phyloP scores from a whole-genome alignment of 1,139 yeast genomes.

The Schizosaccharomyces versatilis region DNA sequence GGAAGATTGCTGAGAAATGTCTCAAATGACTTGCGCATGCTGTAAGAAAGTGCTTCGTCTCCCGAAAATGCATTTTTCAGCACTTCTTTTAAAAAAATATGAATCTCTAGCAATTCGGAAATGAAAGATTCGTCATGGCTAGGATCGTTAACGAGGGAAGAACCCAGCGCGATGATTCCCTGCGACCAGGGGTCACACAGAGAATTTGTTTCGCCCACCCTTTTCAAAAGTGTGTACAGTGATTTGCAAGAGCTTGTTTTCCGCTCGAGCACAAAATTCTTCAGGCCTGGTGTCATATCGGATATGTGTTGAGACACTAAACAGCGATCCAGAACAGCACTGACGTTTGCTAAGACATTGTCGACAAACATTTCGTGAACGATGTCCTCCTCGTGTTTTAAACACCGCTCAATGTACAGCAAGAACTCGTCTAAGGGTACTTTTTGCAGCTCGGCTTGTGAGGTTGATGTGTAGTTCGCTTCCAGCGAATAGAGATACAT shows the following conservation, averaged over 20 bases:
- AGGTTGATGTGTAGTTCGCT: background rate
- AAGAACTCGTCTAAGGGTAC: background rate
- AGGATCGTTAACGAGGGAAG: background rate
- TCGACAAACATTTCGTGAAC: background rate
- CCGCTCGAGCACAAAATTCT: background rate
- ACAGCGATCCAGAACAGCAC: background rate
- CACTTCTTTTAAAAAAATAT: background rate
- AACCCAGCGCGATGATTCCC: background rate
- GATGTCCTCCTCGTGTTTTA: background rate
- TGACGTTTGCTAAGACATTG: background rate
- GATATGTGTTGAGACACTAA: background rate
- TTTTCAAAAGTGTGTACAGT: background rate
- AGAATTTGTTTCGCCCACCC: background rate
- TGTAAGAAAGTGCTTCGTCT: background rate
- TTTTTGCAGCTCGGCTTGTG: background rate
- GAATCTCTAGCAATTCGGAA: background rate
- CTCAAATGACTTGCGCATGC: slow-evolving; percentile 14
- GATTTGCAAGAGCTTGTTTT: background rate
- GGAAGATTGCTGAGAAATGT: slow-evolving; percentile 13
- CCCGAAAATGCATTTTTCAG: background rate
- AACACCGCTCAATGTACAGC: background rate
- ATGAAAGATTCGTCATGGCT: background rate
- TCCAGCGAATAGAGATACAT: background rate
- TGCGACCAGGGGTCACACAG: background rate
- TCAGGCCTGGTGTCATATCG: background rate